Evolutionary conservation across 73 alveolate genomes (phyloP), one percentile per base, ranked within the genome.

Genomic region (Paraurostyla sp.): DNA sequence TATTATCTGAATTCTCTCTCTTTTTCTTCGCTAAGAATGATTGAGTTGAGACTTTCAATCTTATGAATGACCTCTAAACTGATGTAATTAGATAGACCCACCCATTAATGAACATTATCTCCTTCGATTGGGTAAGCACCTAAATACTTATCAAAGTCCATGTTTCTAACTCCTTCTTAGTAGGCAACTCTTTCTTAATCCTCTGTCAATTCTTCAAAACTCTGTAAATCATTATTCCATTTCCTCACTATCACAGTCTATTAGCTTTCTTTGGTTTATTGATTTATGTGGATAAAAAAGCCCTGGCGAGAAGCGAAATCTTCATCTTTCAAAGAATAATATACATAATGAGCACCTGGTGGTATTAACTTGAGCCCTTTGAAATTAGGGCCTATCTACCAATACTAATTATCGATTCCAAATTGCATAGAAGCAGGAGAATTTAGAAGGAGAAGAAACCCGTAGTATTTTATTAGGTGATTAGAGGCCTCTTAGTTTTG

Each of bases 301-400:
- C 96, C 94, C 45, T 49, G 25, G 43, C 87, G 42, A 29, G 60
- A 91, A 51, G 83, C 84, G 51, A 58, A 89, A 20, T 89, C 95
- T 46, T 89, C 88, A 22, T 57, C 87, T 29, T 80, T 49, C 40
- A 86, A 49, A 9, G 91, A 15, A 40, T 54, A 80, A 38, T 75
- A 90, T 20, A 92, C 78, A 71, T 84, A 87, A 48, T 92, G 96
- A 33, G 89, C 88, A 22, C 96, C 96, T 20, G 87, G 85, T 22
- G 96, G 94, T 23, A 92, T 92, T n/a, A 56, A 23, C 46, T 92
- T 92, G 38, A 92, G 45, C 0, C 96, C 96, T 58, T 88, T 88
- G 92, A 92, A 92, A 25, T 60, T 41, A 6, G 68, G 80, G 0
- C 93, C 93, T 13, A 82, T 86, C 69, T 73, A 51, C 92, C 93